Evolutionary conservation across 768 basidiomycete species (phyloP), one percentile per base, ranked within the genome.

Genomic region (Steccherinum ochraceum): DNA sequence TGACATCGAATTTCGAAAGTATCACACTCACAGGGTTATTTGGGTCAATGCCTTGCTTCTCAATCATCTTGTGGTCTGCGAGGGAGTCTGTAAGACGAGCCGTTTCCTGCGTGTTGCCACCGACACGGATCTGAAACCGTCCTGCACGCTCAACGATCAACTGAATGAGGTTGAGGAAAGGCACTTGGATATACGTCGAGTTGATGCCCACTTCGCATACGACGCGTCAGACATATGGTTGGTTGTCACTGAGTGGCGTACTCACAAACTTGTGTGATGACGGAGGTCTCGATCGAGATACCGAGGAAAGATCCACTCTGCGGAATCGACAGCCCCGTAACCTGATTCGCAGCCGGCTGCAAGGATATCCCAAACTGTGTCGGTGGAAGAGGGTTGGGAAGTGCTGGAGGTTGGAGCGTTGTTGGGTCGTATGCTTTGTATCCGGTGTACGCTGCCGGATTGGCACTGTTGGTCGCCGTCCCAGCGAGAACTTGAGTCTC

Each of bases 51-150:
- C 51, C 0, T 60, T 52, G 49, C 72, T 87, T 89, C 44, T 76
- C 68, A 21, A 86, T 66, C 20, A 75, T 74, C 10, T 66, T 57
- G 19, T 71, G 71, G 45, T 80, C 73, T 0, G 75, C 61, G 5
- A 81, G 75, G 27, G 67, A 72, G 43, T 69, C 68, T 7, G 80
- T 80, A 53, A 80, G 63, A 3, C 67, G 65, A 4, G 72, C 83
- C 2, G 71, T 76, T 50, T 93, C 89, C 61, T 91, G 89, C 0
- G 84, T 83, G 65, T 91, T 91, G 43, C 89, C 89, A 21, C 89
- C 89, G 1, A 91, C 71, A 46, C 89, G 79, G n/a, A 90, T 66
- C 12, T 75, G 66, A 5, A 88, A 79, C 1, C 65, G 59, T 2
- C 87, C 87, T 2, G 78, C 77, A 23, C 89, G 75, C 56, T 78